Base-by-base conservation (phyloP, 169 alveolate genomes). In the Theileria orientalis region DNA sequence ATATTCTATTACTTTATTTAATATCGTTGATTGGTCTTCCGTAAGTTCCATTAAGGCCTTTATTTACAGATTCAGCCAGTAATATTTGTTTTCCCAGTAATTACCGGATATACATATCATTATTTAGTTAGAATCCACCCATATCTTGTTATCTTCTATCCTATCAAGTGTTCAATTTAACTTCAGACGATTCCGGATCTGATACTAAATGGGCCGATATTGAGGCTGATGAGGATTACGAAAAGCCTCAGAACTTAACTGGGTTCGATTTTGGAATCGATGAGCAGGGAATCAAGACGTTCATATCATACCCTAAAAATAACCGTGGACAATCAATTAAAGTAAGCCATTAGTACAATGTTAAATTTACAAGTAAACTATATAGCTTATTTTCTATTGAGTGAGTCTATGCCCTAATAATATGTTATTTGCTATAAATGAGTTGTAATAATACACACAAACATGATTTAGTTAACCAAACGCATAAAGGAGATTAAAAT, bases 201-300 rank as follows among this genome's bases (percentile, higher is more conserved):
- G 93, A 84, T 27, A 79, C 90, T 44, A 88, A 88, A 67, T 88
- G 93, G 93, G 93, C 90, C 30, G 93, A 88, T 66, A 84, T 88
- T 60, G 93, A 88, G 60, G 90, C 90, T 47, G 93, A 88, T 63
- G 93, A 88, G 35, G 93, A 88, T 41, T 63, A 82, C 60, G 93
- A 88, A 32, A 82, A 56, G 8, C 46, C 72, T 25, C 72, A 82
- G 30, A 23, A 60, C 30, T 66, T 73, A 13, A 37, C 30, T 29
- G 85, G 68, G 23, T 87, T 87, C 32, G 88, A 87, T 21, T 74
- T 69, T 16, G 85, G 91, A 13, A 78, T 84, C 40, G 90, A 88
- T 25, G 84, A 80, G 40, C 71, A 80, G 29, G 95, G 95, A 35
- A 74, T 91, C 74, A 88, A 89, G 59, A 85, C 90, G 13, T 87